phyloP scores from a whole-genome alignment of 1,139 yeast genomes.

The Diutina scorzettiae region DNA sequence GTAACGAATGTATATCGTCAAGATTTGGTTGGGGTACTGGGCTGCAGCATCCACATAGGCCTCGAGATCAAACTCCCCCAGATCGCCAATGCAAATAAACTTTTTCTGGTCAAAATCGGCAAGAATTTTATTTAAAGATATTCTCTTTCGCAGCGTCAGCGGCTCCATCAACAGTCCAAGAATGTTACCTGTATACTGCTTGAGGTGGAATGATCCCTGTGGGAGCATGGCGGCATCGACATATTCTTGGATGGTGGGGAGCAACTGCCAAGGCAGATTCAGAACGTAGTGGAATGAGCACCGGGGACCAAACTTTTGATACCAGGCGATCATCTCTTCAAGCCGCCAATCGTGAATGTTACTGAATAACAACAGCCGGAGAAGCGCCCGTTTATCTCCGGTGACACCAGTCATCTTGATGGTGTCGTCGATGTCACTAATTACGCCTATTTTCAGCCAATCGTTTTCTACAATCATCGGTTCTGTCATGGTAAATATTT shows the following conservation, averaged over 20 bases:
- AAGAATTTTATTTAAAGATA: constrained; percentile 50
- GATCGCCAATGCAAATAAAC: constrained; percentile 83
- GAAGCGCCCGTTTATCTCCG: constrained; percentile 73
- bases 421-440: constrained; percentile 93
- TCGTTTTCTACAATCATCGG: constrained; percentile 20
- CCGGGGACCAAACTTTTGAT: constrained; percentile 17
- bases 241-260: constrained; percentile 50
- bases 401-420: constrained; percentile 81
- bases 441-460: constrained; percentile 42
- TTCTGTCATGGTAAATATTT: constrained; percentile 34
- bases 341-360: constrained; percentile 56
- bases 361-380: constrained; percentile 63
- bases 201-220: constrained; percentile 65
- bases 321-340: constrained; percentile 69
- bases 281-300: constrained; percentile 82
- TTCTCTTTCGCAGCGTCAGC: constrained; percentile 66
- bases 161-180: constrained; percentile 78
- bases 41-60: constrained; percentile 70
- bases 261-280: constrained; percentile 89
- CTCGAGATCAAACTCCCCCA: constrained; percentile 92
- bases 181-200: constrained; percentile 76
- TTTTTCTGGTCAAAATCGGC: constrained; percentile 65
- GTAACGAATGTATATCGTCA: constrained; percentile 72
- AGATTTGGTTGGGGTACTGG: constrained; percentile 46
- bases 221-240: constrained; percentile 51